phyloP scores from a whole-genome alignment of 305 asterid genomes.

The Fraxinus greggii region DNA sequence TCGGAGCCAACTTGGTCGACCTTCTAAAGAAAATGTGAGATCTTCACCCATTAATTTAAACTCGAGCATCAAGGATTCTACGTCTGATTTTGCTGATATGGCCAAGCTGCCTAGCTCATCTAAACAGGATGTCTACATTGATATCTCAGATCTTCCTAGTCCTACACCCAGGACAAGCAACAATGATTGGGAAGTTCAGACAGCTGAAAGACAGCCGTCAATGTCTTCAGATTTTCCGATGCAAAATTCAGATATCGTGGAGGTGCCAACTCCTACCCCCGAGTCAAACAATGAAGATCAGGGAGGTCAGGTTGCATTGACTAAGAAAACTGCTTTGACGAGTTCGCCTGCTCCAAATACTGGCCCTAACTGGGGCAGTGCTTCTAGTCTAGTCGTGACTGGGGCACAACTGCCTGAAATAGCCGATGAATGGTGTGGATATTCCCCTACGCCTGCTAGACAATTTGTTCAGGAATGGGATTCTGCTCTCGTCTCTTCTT shows the following conservation, averaged over 20 bases:
- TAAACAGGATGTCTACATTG: conserved; percentile 32
- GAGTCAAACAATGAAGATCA: conserved; percentile 40
- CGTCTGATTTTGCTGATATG: conserved; percentile 31
- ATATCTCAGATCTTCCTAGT: conserved; percentile 44
- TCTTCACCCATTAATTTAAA: conserved; percentile 46
- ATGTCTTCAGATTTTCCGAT: background rate
- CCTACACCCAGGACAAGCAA: background rate
- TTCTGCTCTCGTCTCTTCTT: conserved; percentile 34
- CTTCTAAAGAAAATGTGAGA: conserved; percentile 49
- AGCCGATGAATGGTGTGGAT: conserved; percentile 63
- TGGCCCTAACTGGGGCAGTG: conserved; percentile 45
- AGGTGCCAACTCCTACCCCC: conserved; percentile 55
- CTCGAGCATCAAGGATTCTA: conserved; percentile 38
- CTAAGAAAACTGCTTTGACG: conserved; percentile 34
- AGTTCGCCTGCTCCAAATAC: conserved; percentile 42
- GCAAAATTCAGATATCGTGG: conserved; percentile 23
- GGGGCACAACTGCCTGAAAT: conserved; percentile 50
- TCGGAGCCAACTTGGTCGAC: conserved; percentile 27
- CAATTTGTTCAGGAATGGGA: conserved; percentile 57
- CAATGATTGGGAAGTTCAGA: background rate
- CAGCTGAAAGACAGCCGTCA: background rate
- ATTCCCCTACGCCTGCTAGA: conserved; percentile 57
- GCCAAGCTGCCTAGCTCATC: conserved; percentile 35
- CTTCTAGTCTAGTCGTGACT: conserved; percentile 38
- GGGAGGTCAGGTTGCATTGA: conserved; percentile 30